Conservation (phyloP, 805 yeast genomes). For the Zygotorulaspora florentina region DNA sequence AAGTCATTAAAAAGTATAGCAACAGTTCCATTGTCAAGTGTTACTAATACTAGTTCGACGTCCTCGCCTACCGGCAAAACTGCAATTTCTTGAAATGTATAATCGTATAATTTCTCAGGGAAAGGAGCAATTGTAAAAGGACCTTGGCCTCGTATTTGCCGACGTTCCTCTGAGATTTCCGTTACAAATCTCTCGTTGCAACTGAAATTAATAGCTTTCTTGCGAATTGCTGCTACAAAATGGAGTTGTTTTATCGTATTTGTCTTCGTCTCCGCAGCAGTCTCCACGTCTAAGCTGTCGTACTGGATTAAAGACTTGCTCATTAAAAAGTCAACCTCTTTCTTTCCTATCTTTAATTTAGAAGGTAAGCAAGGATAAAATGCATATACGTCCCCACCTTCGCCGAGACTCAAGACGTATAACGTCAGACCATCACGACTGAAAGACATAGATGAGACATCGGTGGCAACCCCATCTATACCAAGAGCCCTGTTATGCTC, state of each 20-base stretch:
- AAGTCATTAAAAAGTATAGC: constrained; percentile 32
- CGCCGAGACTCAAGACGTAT: constrained; percentile 44
- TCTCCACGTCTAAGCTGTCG: constrained; percentile 16
- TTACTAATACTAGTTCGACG: constrained; percentile 26
- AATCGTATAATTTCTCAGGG: constrained; percentile 49
- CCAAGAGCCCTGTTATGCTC: constrained; percentile 19
- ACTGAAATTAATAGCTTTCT: constrained; percentile 18
- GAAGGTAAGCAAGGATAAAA: constrained; percentile 63
- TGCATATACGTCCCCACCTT: constrained; percentile 53
- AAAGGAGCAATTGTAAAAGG: constrained; percentile 53
- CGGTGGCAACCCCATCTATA: constrained; percentile 19
- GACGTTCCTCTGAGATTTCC: constrained; percentile 6
- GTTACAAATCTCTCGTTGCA: constrained; percentile 8
- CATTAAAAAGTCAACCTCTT: constrained; percentile 32
- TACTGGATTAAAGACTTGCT: constrained; percentile 28
- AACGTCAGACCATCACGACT: constrained; percentile 47
- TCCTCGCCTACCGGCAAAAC: constrained; percentile 24
- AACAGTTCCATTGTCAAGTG: constrained; percentile 32
- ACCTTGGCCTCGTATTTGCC: constrained; percentile 40
- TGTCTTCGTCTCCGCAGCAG: constrained; percentile 18
- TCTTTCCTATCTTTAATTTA: constrained; percentile 7
- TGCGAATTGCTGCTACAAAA: constrained; percentile 35
- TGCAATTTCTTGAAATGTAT: constrained; percentile 38
- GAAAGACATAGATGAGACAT: constrained; percentile 24
- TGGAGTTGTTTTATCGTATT: constrained; percentile 37